These are phyloP conservation scores for Colletotrichum tropicicola DNA, from an alignment of 2,329 filamentous ascomycete genomes.

Conservation along the genomic window DNA sequence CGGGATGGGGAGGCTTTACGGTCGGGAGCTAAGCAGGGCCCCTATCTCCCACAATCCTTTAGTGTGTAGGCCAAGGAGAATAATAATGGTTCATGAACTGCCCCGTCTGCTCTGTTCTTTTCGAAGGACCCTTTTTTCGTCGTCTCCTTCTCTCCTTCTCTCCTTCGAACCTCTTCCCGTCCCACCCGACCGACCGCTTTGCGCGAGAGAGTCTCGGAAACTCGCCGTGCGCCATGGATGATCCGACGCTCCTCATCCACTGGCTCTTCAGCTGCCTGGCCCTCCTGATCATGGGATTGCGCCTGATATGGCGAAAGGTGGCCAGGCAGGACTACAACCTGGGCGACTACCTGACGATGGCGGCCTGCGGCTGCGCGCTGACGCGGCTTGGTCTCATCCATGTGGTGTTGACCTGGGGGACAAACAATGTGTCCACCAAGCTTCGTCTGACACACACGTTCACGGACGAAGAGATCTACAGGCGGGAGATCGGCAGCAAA, in stretches of 20 bases:
- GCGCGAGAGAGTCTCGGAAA: background rate
- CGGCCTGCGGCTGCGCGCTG: conserved; percentile 44
- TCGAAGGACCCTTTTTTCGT: conserved; percentile 13
- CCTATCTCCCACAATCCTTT: background rate
- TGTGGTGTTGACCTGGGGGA: conserved; percentile 46
- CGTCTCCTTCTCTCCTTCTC: conserved; percentile 3
- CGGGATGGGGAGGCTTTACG: conserved; percentile 8
- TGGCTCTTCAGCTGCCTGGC: conserved; percentile 37
- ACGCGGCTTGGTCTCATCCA: conserved; percentile 39
- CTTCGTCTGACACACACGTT: conserved; percentile 37
- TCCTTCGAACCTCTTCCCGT: background rate
- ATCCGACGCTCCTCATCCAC: conserved; percentile 34
- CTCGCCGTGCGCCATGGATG: conserved; percentile 26
- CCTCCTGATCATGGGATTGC: conserved; percentile 32
- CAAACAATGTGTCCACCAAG: conserved; percentile 40
- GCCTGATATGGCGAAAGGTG: conserved; percentile 34
- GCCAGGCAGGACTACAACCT: conserved; percentile 31
- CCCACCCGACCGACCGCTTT: background rate
- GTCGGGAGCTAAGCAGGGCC: conserved; percentile 5
- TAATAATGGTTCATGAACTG: conserved; percentile 28
- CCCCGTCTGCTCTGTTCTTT: background rate
- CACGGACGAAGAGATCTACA: conserved; percentile 40
- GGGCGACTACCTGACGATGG: conserved; percentile 44
- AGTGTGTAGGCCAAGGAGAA: background rate
- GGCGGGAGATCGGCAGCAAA: conserved; percentile 44